Conservation (phyloP, 164 flowering plant species). For the Macadamia tetraphylla region DNA sequence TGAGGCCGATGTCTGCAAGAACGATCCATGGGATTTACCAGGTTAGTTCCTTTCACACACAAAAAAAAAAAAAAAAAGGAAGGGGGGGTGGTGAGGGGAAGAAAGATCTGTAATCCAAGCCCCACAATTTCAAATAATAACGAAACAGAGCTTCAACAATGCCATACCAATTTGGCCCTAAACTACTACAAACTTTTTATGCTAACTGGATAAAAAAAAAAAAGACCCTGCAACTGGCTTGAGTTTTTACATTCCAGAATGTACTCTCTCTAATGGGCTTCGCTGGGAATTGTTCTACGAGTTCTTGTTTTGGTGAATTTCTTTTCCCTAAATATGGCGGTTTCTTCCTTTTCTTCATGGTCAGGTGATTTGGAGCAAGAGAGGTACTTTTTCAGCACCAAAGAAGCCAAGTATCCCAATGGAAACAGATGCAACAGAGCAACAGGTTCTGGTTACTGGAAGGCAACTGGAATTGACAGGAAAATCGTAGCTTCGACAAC, state of each 20-base stretch:
- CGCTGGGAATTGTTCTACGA: too few relatives aligned
- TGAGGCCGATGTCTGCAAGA: slow-evolving; percentile 3
- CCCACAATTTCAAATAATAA: too few relatives aligned
- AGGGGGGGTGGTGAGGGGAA: too few relatives aligned
- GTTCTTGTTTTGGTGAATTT: not conserved
- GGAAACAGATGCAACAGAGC: slow-evolving; percentile 39
- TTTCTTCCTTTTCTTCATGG: not conserved
- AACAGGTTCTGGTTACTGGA: slow-evolving; percentile 63
- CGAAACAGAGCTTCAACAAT: too few relatives aligned
- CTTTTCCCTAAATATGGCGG: not conserved
- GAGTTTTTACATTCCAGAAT: too few relatives aligned
- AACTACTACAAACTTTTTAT: too few relatives aligned
- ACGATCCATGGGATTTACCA: slow-evolving; percentile 9
- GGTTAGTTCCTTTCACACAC: not conserved
- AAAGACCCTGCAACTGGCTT: too few relatives aligned
- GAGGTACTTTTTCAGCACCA: slow-evolving; percentile 59
- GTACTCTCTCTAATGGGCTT: too few relatives aligned
- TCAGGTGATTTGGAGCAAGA: slow-evolving; percentile 51
- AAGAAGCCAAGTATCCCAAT: slow-evolving; percentile 39
- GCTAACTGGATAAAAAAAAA: too few relatives aligned
- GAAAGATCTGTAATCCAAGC: too few relatives aligned
- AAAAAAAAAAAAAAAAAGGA: too few relatives aligned
- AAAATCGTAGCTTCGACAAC: slow-evolving; percentile 30
- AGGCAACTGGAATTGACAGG: slow-evolving; percentile 51
- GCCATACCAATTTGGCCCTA: too few relatives aligned